Conservation (phyloP, 2,329 filamentous ascomycete genomes). For the Fusarium denticulatum region DNA sequence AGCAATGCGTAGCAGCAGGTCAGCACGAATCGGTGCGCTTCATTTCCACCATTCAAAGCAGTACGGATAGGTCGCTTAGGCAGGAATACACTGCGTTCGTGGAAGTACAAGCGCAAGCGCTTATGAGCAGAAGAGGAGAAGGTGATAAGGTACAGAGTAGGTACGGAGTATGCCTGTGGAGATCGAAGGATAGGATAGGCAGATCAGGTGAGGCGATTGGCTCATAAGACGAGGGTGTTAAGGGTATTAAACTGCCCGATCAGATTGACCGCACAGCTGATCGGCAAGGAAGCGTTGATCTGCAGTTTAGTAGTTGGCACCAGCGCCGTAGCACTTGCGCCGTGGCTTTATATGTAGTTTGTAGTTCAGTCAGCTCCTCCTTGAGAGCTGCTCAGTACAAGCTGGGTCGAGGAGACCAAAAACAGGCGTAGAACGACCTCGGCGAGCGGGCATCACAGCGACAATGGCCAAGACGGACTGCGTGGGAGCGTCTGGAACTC, state of each 20-base stretch:
- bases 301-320: neutral
- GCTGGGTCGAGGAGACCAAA: neutral
- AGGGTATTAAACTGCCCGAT: neutral
- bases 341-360: neutral
- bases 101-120: neutral
- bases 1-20: conserved; percentile 15
- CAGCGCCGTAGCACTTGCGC: neutral
- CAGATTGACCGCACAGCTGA: neutral
- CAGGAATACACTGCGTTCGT: neutral
- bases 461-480: neutral
- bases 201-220: conserved; percentile 31
- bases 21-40: neutral
- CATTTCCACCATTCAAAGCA: neutral
- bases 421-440: neutral
- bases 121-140: neutral
- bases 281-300: neutral
- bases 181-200: conserved; percentile 14
- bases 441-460: conserved; percentile 14
- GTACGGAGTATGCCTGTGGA: neutral
- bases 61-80: neutral
- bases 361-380: neutral
- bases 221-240: conserved; percentile 18
- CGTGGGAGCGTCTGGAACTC: neutral
- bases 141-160: neutral
- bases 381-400: neutral